Base-by-base conservation (phyloP, 129 eudicot species). In the Calendula officinalis region DNA sequence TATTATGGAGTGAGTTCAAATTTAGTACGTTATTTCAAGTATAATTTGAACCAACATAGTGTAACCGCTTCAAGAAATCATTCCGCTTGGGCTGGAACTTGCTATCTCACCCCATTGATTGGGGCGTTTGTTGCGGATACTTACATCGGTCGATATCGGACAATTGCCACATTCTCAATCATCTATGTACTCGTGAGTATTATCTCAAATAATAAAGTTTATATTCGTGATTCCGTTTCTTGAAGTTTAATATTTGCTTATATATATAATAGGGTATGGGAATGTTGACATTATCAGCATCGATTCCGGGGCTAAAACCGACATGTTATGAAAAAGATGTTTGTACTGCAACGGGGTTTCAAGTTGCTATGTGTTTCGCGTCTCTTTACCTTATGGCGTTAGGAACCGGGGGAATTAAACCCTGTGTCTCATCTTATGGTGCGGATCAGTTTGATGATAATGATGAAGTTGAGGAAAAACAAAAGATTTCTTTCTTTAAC, bases 81-180 rank as follows among this genome's bases (percentile, higher is more conserved):
- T 13, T 76, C 86, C 0, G 68, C 83, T 62, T 89, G 97, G 95
- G 37, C 77, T 0, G 90, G 97, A 48, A 85, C 95, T 33, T 89
- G 94, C 74, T 89, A 78, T 44, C 72, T 83, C 32, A 83, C 83
- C 30, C 97, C 95, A 0, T 56, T 89, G 60, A 70, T 85, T 0
- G 94, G 95, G 13, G 97, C 97, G 0, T 78, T 85, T 52, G 69
- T 89, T n/a, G 91, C 97, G 10, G 97, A 89, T 78, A 75, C 95
- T 44, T 89, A 81, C 65, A 60, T 82, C 1, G 95, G 95, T 58
- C 72, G 96, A 78, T 89, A 80, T 48, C 80, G 85, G 87, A 83
- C 87, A 3, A 85, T 83, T 55, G 82, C 90, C 55, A 61, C 76
- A 58, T 89, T 86, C 86, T 82, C 86, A 0, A 78, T 78, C 62